Percentiles rank a stretch among this genome's conserved stretches.
Evolutionary conservation across 2,329 filamentous ascomycete species (phyloP).

Genomic region (Aureobasidium melanogenum): DNA sequence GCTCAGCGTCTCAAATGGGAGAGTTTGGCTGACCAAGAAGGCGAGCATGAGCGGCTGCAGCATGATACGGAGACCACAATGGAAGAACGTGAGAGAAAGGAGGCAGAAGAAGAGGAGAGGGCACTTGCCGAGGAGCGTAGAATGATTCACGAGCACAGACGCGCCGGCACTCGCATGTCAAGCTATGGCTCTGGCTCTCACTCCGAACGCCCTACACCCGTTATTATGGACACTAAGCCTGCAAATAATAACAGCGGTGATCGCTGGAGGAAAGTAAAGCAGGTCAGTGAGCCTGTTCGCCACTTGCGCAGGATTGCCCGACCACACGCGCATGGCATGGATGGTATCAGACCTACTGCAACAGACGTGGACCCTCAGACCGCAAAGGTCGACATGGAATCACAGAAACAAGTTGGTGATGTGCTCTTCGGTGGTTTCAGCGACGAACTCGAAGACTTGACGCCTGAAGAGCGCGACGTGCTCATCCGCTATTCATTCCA

Average conservation of each 20-base stretch:
- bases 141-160: constrained; percentile 13
- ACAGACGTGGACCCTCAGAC: constrained; percentile 20
- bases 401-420: constrained; percentile 62
- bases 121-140: constrained; percentile 37
- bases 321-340: not conserved
- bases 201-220: constrained; percentile 6
- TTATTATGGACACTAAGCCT: constrained; percentile 13
- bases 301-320: constrained; percentile 1
- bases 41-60: constrained; percentile 21
- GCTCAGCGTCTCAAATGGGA: constrained; percentile 41
- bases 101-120: constrained; percentile 24
- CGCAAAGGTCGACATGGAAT: constrained; percentile 54
- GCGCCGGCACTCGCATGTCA: constrained; percentile 8
- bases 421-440: constrained; percentile 80
- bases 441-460: constrained; percentile 91
- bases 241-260: not conserved
- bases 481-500: constrained; percentile 83
- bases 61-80: constrained; percentile 23
- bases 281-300: constrained; percentile 3
- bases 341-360: not conserved
- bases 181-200: constrained; percentile 6
- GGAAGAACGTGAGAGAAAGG: constrained; percentile 31
- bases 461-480: constrained; percentile 76
- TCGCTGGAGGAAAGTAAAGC: constrained; percentile 10
- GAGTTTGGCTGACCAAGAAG: constrained; percentile 30